Evolutionary conservation across 352 stramenopile genomes (phyloP).

Genomic region (Pythium rishiriense): DNA sequence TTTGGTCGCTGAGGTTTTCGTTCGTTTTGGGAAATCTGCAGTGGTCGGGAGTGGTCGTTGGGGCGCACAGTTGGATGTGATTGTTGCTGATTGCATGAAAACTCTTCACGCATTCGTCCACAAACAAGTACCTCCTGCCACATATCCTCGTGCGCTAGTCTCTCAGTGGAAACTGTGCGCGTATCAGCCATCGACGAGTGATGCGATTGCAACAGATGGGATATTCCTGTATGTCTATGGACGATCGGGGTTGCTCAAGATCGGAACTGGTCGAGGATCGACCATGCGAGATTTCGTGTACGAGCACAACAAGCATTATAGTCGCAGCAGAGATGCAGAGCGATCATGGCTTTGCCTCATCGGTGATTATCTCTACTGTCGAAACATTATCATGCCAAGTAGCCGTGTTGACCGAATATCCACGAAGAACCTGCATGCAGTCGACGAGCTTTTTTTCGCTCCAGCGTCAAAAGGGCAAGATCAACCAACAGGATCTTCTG

Average conservation of each 20-base stretch:
- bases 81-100: conserved; percentile 1
- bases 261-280: conserved; percentile 62
- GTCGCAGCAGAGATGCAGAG: conserved; percentile 57
- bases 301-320: conserved; percentile 58
- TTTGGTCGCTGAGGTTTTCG: conserved; percentile 37
- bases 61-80: background rate
- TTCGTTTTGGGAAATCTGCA: conserved; percentile 18
- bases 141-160: conserved; percentile 53
- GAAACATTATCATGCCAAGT: conserved; percentile 70
- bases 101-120: conserved; percentile 34
- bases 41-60: background rate
- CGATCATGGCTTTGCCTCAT: conserved; percentile 81
- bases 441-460: conserved; percentile 65
- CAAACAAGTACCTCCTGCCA: conserved; percentile 37
- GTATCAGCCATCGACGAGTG: conserved; percentile 62
- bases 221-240: conserved; percentile 70
- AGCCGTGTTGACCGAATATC: conserved; percentile 65
- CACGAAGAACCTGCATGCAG: conserved; percentile 34
- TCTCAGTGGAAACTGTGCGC: conserved; percentile 70
- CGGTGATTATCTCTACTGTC: conserved; percentile 60
- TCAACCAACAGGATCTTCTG: conserved; percentile 35
- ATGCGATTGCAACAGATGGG: conserved; percentile 72
- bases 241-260: conserved; percentile 60
- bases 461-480: conserved; percentile 35
- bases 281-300: conserved; percentile 78